Conservation (phyloP, 768 basidiomycete species). For the Pleurotus cornucopiae region DNA sequence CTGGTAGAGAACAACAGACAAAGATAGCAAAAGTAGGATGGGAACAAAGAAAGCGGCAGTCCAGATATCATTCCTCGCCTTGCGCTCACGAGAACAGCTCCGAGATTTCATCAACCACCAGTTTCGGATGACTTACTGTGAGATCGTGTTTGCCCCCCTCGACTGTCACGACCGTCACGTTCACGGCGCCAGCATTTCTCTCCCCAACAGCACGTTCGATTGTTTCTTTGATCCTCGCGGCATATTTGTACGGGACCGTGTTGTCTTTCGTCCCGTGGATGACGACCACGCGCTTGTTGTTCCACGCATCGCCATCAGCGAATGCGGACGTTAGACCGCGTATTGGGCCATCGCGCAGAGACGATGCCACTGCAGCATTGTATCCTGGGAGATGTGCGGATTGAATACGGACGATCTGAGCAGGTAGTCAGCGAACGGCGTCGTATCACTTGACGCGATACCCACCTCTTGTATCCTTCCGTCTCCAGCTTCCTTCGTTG, state of each 20-base stretch:
- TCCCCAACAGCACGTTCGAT: slow-evolving; percentile 6
- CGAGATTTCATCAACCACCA: slow-evolving; percentile 28
- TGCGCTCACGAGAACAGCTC: slow-evolving; percentile 22
- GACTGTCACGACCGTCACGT: slow-evolving; percentile 38
- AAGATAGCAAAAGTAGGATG: too few species aligned
- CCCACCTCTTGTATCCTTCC: not conserved
- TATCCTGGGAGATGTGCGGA: slow-evolving; percentile 73
- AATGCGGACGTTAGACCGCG: slow-evolving; percentile 58
- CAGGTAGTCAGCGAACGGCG: not conserved
- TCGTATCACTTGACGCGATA: too few species aligned
- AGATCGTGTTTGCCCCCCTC: slow-evolving; percentile 53
- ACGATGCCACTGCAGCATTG: slow-evolving; percentile 74
- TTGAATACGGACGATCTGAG: slow-evolving; percentile 70
- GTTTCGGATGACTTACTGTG: slow-evolving; percentile 35
- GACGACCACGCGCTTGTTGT: slow-evolving; percentile 46
- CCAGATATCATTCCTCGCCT: too few species aligned
- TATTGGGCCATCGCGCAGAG: slow-evolving; percentile 67
- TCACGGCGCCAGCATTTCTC: not conserved
- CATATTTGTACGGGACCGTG: slow-evolving; percentile 53
- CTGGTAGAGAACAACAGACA: too few species aligned
- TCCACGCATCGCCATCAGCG: slow-evolving; percentile 39
- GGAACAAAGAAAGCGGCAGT: too few species aligned
- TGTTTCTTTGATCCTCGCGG: slow-evolving; percentile 30
- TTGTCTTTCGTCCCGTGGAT: slow-evolving; percentile 54
- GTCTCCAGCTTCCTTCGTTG: not conserved